A percentile compares a stretch with the other conserved stretches of the same genome.
These are phyloP conservation scores for Aureobasidium zeae DNA, from an alignment of 2,329 filamentous ascomycete species.

Conservation along the genomic window DNA sequence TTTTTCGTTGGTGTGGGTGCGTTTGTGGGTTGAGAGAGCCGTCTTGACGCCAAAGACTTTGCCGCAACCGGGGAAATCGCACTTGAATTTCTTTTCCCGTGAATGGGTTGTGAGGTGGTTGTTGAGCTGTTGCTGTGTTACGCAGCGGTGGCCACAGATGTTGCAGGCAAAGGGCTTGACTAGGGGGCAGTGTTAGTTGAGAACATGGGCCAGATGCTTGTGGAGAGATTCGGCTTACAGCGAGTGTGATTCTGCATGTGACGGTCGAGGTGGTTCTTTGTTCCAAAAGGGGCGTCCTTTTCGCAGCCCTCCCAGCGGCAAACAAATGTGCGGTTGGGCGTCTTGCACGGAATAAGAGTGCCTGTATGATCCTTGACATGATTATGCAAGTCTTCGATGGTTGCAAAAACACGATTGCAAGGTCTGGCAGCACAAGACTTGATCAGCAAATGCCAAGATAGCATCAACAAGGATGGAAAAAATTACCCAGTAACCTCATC, in stretches of 20 bases:
- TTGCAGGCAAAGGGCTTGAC: constrained; percentile 39
- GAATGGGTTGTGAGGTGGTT: constrained; percentile 61
- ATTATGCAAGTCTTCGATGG: constrained; percentile 44
- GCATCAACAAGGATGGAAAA: background rate
- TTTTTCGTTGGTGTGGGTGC: constrained; percentile 57
- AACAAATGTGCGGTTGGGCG: constrained; percentile 37
- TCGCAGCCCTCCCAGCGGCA: constrained; percentile 51
- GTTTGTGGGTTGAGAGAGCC: constrained; percentile 58
- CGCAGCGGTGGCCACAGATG: constrained; percentile 37
- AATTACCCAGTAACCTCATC: constrained; percentile 10
- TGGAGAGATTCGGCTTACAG: constrained; percentile 14
- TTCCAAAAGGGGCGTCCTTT: constrained; percentile 46
- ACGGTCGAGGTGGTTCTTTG: constrained; percentile 54
- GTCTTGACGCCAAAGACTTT: constrained; percentile 59
- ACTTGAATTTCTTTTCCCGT: constrained; percentile 54
- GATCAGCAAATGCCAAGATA: background rate
- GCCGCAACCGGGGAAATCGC: constrained; percentile 38
- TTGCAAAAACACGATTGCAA: constrained; percentile 30
- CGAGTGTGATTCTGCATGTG: constrained; percentile 59
- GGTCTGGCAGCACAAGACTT: background rate
- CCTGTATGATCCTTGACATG: constrained; percentile 40
- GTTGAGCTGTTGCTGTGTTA: constrained; percentile 57
- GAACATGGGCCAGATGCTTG: background rate
- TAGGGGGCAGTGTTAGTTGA: too few relatives aligned
- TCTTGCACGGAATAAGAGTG: constrained; percentile 42